Evolutionary conservation across 2,329 filamentous ascomycete genomes (phyloP).

Genomic region (Elsinoe fawcettii): DNA sequence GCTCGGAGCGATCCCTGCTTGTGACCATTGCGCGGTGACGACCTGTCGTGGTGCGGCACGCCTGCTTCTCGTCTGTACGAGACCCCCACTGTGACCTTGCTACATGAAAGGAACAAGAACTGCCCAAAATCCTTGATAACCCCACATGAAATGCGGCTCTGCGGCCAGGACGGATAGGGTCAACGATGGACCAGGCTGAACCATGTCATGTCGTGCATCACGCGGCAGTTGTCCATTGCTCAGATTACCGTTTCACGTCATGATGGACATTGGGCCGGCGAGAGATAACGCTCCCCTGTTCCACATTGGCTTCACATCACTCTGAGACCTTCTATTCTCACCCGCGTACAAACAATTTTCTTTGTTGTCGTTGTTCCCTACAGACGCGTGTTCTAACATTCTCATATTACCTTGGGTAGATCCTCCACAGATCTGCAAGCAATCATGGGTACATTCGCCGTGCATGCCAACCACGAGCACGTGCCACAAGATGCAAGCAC

Average conservation of each 20-base stretch:
- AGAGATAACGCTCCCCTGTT: slow-evolving; percentile 13
- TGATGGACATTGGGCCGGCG: slow-evolving; percentile 1
- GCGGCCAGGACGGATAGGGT: background rate
- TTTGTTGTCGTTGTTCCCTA: background rate
- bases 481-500: slow-evolving; percentile 5
- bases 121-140: background rate
- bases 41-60: too few relatives aligned
- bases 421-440: slow-evolving; percentile 3
- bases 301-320: slow-evolving; percentile 9
- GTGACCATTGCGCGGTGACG: too few relatives aligned
- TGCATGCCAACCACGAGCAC: slow-evolving; percentile 4
- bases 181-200: background rate
- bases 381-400: slow-evolving; percentile 3
- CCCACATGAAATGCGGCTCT: background rate
- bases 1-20: too few relatives aligned
- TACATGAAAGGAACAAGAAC: background rate
- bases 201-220: slow-evolving; percentile 8
- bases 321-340: slow-evolving; percentile 4
- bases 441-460: background rate
- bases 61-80: too few relatives aligned
- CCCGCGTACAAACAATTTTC: background rate
- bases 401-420: background rate
- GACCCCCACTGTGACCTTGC: too few relatives aligned
- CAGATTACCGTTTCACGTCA: slow-evolving; percentile 11
- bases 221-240: slow-evolving; percentile 5